phyloP scores from a whole-genome alignment of 371 early-diverging fungal species.

The Mortierella sp. region DNA sequence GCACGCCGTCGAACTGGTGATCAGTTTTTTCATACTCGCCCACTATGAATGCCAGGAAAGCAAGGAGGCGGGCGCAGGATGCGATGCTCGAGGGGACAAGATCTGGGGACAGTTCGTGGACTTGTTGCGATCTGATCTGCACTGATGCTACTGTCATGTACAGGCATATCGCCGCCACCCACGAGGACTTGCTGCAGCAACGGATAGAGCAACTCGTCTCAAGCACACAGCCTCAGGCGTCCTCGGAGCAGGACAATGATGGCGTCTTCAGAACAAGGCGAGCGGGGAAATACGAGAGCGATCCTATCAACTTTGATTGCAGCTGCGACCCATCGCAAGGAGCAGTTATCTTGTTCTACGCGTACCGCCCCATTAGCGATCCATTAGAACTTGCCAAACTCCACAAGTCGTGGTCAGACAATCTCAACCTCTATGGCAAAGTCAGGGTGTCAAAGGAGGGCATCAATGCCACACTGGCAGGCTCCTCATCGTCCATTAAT shows the following conservation, averaged over 20 bases:
- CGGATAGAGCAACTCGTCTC: slow-evolving; percentile 1
- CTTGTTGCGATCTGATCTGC: slow-evolving; percentile 29
- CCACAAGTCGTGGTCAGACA: slow-evolving; percentile 54
- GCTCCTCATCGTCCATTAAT: slow-evolving; percentile 55
- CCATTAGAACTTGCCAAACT: slow-evolving; percentile 58
- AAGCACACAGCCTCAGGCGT: slow-evolving; percentile 1
- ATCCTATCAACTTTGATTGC: slow-evolving; percentile 40
- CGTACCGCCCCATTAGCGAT: slow-evolving; percentile 57
- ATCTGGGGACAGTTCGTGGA: slow-evolving; percentile 26
- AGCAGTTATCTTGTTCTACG: slow-evolving; percentile 73
- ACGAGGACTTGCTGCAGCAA: slow-evolving; percentile 22
- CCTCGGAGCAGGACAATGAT: not conserved
- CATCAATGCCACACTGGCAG: slow-evolving; percentile 75
- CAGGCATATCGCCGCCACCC: slow-evolving; percentile 30
- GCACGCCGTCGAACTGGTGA: too few relatives aligned
- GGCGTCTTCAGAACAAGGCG: slow-evolving; percentile 32
- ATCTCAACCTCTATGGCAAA: slow-evolving; percentile 67
- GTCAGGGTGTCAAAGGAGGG: slow-evolving; percentile 73
- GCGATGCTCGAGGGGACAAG: slow-evolving; percentile 23
- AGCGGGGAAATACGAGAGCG: slow-evolving; percentile 47
- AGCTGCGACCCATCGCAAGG: slow-evolving; percentile 33
- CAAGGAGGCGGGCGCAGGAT: slow-evolving; percentile 31
- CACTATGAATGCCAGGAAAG: slow-evolving; percentile 25
- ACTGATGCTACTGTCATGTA: slow-evolving; percentile 20
- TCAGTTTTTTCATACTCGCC: too few relatives aligned